These are phyloP conservation scores for Klebsormidium nitens DNA, from an alignment of 139 green algal genomes.

Conservation along the genomic window DNA sequence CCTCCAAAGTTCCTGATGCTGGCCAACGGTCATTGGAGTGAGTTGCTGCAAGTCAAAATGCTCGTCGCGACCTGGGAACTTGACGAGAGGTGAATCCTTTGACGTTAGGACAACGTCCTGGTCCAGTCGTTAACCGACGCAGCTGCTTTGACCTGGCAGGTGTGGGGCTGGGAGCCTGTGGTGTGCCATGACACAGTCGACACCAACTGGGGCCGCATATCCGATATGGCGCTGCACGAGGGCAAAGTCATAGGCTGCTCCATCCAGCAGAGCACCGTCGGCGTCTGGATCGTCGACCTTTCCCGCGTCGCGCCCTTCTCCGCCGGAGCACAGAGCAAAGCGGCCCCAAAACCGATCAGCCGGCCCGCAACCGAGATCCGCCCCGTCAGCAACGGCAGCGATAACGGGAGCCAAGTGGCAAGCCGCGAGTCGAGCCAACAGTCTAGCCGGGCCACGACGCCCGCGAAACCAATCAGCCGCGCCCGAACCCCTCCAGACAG, in stretches of 20 bases:
- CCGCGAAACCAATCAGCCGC: not conserved
- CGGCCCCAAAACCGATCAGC: too few species aligned
- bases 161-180: slow-evolving; percentile 65
- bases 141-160: too few species aligned
- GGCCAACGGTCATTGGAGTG: too few species aligned
- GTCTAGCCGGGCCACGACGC: not conserved
- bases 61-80: too few species aligned
- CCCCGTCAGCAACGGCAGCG: not conserved
- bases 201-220: slow-evolving; percentile 56
- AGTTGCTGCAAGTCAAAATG: too few species aligned
- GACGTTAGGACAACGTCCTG: too few species aligned
- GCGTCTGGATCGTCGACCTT: slow-evolving; percentile 49
- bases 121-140: too few species aligned
- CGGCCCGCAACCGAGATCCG: too few species aligned
- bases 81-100: too few species aligned
- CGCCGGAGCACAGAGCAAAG: not conserved
- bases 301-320: not conserved
- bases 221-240: slow-evolving; percentile 37
- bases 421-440: not conserved
- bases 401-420: not conserved
- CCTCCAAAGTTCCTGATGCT: too few species aligned
- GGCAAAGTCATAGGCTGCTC: slow-evolving; percentile 55
- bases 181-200: slow-evolving; percentile 57
- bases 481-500: not conserved
- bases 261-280: slow-evolving; percentile 48